Evolutionary conservation across 352 stramenopile genomes (phyloP).

Genomic region (Pythium phragmitis): DNA sequence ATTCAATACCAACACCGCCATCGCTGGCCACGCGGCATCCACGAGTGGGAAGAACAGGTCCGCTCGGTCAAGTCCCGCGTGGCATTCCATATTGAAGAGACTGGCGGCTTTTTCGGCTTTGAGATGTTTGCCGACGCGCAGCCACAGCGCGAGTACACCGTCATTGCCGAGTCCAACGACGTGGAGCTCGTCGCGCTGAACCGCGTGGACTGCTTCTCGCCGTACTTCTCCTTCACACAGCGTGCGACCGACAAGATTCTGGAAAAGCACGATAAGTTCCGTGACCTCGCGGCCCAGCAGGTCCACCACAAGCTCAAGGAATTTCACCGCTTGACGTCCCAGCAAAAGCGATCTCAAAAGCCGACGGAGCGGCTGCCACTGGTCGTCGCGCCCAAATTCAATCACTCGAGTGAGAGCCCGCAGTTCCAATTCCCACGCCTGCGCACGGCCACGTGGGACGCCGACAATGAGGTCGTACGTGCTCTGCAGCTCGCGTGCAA

Average conservation of each 20-base stretch:
- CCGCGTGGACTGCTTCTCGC: conserved; percentile 70
- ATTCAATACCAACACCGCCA: conserved; percentile 71
- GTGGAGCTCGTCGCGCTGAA: conserved; percentile 67
- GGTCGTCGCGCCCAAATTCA: conserved; percentile 41
- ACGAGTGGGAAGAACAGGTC: conserved; percentile 55
- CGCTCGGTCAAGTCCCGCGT: conserved; percentile 51
- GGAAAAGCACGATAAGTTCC: conserved; percentile 51
- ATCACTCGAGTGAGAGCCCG: conserved; percentile 40
- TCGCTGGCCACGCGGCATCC: conserved; percentile 51
- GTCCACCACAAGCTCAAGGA: conserved; percentile 57
- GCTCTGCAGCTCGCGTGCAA: conserved; percentile 49
- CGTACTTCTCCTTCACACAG: conserved; percentile 69
- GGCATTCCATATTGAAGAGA: conserved; percentile 49
- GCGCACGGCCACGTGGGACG: conserved; percentile 46
- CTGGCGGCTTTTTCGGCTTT: conserved; percentile 60
- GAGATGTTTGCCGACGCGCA: conserved; percentile 67
- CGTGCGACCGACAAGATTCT: conserved; percentile 57
- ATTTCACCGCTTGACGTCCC: conserved; percentile 32
- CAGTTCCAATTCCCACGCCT: conserved; percentile 65
- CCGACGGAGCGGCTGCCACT: conserved; percentile 35
- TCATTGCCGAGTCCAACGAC: conserved; percentile 47
- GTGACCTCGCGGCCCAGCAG: conserved; percentile 38
- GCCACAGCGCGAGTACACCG: conserved; percentile 51
- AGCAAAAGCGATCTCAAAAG: conserved; percentile 29
- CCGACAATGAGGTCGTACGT: conserved; percentile 48